Evolutionary conservation across 768 basidiomycete genomes (phyloP).

Genomic region (Scleroderma citrinum): DNA sequence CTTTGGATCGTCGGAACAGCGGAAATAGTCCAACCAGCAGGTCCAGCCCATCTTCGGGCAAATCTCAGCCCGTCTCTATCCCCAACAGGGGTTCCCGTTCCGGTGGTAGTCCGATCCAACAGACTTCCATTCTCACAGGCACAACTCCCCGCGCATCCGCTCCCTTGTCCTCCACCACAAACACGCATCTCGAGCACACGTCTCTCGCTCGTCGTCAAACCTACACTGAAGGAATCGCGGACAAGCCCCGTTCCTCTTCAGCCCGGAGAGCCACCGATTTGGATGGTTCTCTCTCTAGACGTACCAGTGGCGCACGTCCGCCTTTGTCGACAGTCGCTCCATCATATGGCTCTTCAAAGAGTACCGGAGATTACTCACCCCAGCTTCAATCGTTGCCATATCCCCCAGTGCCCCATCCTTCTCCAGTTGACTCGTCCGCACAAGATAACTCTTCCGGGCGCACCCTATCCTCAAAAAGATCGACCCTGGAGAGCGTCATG

Average conservation of each 20-base stretch:
- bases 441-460: constrained; percentile 29
- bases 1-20: constrained; percentile 43
- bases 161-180: constrained; percentile 38
- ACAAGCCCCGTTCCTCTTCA: constrained; percentile 57
- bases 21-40: constrained; percentile 25
- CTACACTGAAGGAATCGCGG: constrained; percentile 45
- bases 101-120: constrained; percentile 44
- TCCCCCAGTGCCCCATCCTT: constrained; percentile 13
- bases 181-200: constrained; percentile 41
- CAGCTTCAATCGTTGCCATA: constrained; percentile 19
- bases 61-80: constrained; percentile 30
- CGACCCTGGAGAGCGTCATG: constrained; percentile 35
- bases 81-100: constrained; percentile 42
- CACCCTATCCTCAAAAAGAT: constrained; percentile 29
- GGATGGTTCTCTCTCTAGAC: constrained; percentile 40
- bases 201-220: constrained; percentile 44
- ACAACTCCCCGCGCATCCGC: constrained; percentile 28
- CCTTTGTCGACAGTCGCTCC: constrained; percentile 39
- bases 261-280: constrained; percentile 55
- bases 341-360: constrained; percentile 20
- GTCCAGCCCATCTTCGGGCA: constrained; percentile 33
- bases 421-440: constrained; percentile 21
- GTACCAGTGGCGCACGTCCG: constrained; percentile 42
- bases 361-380: constrained; percentile 13
- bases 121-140: constrained; percentile 13